Conservation (phyloP, 441 rosid genomes). For the Erodium moschatum region DNA sequence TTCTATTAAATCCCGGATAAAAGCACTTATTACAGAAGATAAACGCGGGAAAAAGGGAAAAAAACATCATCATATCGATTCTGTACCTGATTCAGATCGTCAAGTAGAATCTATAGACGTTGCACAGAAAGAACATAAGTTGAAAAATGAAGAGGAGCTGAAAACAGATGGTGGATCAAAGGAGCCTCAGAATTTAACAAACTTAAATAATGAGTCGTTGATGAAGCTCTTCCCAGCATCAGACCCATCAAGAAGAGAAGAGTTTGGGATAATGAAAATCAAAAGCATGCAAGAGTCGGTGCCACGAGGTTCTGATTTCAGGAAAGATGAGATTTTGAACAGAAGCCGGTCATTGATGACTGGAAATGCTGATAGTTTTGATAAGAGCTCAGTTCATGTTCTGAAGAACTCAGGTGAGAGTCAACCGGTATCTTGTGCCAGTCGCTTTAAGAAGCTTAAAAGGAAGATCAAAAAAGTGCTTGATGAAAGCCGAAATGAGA, state of each 20-base stretch:
- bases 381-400: constrained; percentile 24
- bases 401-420: constrained; percentile 30
- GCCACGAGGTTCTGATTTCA: constrained; percentile 26
- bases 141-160: constrained; percentile 20
- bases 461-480: constrained; percentile 56
- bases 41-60: constrained; percentile 17
- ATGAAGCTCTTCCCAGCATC: constrained; percentile 37
- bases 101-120: not conserved
- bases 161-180: constrained; percentile 27
- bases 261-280: constrained; percentile 5
- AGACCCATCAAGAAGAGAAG: constrained; percentile 23
- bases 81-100: not conserved
- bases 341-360: constrained; percentile 24
- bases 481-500: constrained; percentile 48
- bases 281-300: constrained; percentile 20
- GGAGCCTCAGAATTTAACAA: constrained; percentile 40
- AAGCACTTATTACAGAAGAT: constrained; percentile 51
- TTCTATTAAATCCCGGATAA: constrained; percentile 46
- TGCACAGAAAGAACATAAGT: constrained; percentile 28
- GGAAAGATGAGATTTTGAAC: constrained; percentile 30
- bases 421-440: constrained; percentile 25
- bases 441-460: constrained; percentile 52
- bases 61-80: not conserved
- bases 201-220: constrained; percentile 48
- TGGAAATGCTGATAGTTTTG: constrained; percentile 5